These are phyloP conservation scores for Rostrohypoxylon terebratum DNA, from an alignment of 495 filamentous ascomycete genomes.

Conservation along the genomic window DNA sequence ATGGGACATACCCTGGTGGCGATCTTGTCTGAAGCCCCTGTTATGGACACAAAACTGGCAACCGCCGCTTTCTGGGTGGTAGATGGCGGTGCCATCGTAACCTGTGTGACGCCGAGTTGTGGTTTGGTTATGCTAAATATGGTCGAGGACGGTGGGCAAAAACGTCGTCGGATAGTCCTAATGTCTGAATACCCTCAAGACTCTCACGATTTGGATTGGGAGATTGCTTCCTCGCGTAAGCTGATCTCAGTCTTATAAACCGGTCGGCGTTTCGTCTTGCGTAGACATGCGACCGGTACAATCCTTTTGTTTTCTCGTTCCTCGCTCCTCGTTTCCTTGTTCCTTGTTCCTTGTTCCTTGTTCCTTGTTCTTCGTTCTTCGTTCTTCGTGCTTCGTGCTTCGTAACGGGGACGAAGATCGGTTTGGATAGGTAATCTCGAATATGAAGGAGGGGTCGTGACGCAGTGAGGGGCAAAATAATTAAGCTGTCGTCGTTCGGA, in stretches of 20 bases:
- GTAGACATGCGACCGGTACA: neutral
- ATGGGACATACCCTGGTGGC: constrained; percentile 65
- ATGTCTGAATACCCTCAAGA: neutral
- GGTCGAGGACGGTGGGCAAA: neutral
- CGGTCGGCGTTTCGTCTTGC: neutral
- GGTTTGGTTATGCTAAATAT: neutral
- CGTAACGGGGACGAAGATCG: neutral
- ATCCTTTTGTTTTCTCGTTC: neutral
- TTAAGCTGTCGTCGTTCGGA: constrained; percentile 4
- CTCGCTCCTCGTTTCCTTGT: neutral
- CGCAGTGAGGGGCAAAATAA: constrained; percentile 20
- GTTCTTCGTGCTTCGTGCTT: neutral
- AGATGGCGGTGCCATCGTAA: constrained; percentile 59
- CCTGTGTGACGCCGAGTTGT: neutral
- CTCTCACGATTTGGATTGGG: neutral
- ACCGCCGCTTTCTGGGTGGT: constrained; percentile 64
- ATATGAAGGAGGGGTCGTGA: constrained; percentile 25
- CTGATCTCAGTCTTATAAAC: neutral
- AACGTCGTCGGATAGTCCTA: neutral
- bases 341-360: neutral
- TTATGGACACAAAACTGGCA: constrained; percentile 64
- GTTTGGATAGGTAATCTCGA: constrained; percentile 6
- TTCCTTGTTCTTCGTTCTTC: neutral
- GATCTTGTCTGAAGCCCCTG: constrained; percentile 62
- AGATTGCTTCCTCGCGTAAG: neutral